Percentiles rank a stretch among this genome's conserved stretches.
Conservation (phyloP, 129 eudicot genomes). For the Tanacetum coccineum region DNA sequence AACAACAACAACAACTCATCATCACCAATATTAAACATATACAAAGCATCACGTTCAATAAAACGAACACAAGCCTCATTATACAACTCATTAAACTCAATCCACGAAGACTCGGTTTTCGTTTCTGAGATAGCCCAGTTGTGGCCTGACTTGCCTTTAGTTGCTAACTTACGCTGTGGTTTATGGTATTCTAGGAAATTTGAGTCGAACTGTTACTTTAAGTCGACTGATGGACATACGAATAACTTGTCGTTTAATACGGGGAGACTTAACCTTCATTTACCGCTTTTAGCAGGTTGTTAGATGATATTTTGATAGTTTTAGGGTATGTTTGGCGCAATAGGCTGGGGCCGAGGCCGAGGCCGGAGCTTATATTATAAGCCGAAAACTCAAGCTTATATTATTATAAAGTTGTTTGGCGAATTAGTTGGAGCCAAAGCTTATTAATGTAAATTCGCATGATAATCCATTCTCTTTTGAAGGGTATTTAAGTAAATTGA, state of each 20-base stretch:
- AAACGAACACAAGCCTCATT: slow-evolving; percentile 56
- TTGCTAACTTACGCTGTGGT: slow-evolving; percentile 90
- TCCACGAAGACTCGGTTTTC: slow-evolving; percentile 84
- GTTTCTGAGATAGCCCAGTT: slow-evolving; percentile 81
- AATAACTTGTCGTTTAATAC: slow-evolving; percentile 84
- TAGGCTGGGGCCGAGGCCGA: too few relatives aligned
- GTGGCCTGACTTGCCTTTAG: slow-evolving; percentile 84
- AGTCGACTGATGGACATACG: slow-evolving; percentile 90
- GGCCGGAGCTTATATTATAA: too few relatives aligned
- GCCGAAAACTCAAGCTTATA: too few relatives aligned
- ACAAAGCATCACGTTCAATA: slow-evolving; percentile 70
- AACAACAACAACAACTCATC: slow-evolving; percentile 4
- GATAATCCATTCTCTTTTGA: too few relatives aligned
- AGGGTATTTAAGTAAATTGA: too few relatives aligned
- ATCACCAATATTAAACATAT: slow-evolving; percentile 47
- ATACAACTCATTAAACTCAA: slow-evolving; percentile 73
- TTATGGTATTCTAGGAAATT: slow-evolving; percentile 73
- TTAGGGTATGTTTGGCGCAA: too few relatives aligned
- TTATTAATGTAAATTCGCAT: too few relatives aligned
- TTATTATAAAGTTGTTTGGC: too few relatives aligned
- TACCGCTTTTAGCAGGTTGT: slow-evolving; percentile 75
- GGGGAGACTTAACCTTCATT: slow-evolving; percentile 86
- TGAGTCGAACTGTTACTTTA: slow-evolving; percentile 76
- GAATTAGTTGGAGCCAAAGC: too few relatives aligned
- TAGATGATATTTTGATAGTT: background rate